A percentile compares a stretch with the other conserved stretches of the same genome.
phyloP scores from a whole-genome alignment of 768 basidiomycete species.

The Mycena floridula region DNA sequence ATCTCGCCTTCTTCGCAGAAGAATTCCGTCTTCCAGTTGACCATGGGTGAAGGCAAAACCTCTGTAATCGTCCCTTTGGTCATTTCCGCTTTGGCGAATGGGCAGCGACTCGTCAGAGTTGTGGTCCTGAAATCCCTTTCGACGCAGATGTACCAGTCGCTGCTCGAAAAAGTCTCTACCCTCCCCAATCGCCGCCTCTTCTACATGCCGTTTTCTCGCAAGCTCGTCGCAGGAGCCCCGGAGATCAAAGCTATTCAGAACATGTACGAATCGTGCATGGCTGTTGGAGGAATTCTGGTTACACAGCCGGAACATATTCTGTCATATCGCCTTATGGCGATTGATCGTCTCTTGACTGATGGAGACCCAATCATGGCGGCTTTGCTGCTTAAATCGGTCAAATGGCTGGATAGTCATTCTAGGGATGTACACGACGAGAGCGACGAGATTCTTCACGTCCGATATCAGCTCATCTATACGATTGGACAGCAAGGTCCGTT shows the following conservation, averaged over 20 bases:
- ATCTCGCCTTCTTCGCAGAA: conserved; percentile 26
- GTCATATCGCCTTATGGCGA: background rate
- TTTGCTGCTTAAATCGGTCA: conserved; percentile 24
- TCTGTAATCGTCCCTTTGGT: conserved; percentile 44
- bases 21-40: conserved; percentile 41
- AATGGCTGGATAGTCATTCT: conserved; percentile 19
- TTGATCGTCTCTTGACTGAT: background rate
- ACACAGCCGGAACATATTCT: background rate
- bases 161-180: conserved; percentile 34
- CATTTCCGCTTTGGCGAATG: conserved; percentile 32
- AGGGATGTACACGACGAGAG: conserved; percentile 41
- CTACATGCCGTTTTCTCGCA: background rate
- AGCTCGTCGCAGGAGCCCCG: background rate
- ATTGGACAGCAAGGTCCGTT: conserved; percentile 28
- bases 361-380: too few species aligned
- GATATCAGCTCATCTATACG: conserved; percentile 45
- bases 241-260: background rate
- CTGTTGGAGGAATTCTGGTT: background rate
- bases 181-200: background rate
- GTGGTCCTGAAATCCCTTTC: conserved; percentile 43
- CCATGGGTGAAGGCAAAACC: conserved; percentile 55
- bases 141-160: conserved; percentile 39
- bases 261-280: background rate
- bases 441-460: conserved; percentile 40
- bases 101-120: conserved; percentile 36